Evolutionary conservation across 164 flowering plant genomes (phyloP), one percentile per base, ranked within the genome.

Genomic region (Hamamelis virginiana): DNA sequence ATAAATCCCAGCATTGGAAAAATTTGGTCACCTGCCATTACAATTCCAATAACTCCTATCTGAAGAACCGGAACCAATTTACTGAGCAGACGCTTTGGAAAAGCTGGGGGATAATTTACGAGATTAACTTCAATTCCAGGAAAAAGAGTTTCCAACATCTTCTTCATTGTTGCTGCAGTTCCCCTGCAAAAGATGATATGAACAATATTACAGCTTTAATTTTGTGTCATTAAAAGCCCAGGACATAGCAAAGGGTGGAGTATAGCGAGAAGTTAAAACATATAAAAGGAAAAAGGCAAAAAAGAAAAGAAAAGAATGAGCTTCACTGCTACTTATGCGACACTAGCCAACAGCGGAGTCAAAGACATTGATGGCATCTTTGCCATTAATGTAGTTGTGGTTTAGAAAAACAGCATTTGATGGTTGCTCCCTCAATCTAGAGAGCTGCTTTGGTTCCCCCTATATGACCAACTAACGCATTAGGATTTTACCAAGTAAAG

Each of bases 11-110:
- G 55, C 80, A 86, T 78, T 0, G 97, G 98, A 51, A 91, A 91
- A 16, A 94, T 87, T 4, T 86, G 93, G 67, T 89, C 98, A 23
- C 96, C 98, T 1, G 84, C 97, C 77, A 88, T 56, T 50, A 89
- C 79, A 26, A 87, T 69, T 1, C 83, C 95, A 18, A 88, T 68
- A 66, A 86, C 83, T 58, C 96, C 98, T 15, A 89, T 45, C 59
- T 94, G 97, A 65, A 78, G 79, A 65, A 86, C 83, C 0, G 97
- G 97, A 1, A 91, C 89, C 44, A 85, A 60, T 81, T 90, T 91
- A 72, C 83, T 71, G 22, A 94, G 70, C 28, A 87, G 9, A 28
- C 96, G 96, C 77, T 94, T 94, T 55, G 97, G 96, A 41, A 89
- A 77, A n/a, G 96, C 44, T 25, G 96, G 87, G 0, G 98, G 98